Percentiles rank a stretch among this genome's conserved stretches.
Evolutionary conservation across 73 alveolate genomes (phyloP).

Genomic region (Symbiodinium pilosum): DNA sequence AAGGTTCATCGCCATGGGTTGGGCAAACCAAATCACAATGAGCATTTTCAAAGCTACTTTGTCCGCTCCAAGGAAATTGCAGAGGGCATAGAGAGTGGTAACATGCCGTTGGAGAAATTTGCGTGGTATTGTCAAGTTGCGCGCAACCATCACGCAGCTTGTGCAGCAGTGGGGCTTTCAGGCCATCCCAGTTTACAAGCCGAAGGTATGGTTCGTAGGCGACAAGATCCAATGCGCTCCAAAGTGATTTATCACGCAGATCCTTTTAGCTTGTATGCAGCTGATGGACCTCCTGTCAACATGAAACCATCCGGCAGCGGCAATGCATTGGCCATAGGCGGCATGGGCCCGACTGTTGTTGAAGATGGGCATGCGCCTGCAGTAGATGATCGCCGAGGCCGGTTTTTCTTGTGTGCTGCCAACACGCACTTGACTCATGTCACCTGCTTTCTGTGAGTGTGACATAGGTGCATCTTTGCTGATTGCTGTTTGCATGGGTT

Average conservation of each 20-base stretch:
- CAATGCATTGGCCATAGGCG: too few relatives aligned
- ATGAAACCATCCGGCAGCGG: neutral
- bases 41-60: neutral
- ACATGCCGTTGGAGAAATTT: neutral
- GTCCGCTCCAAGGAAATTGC: neutral
- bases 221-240: neutral
- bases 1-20: neutral
- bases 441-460: too few relatives aligned
- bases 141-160: neutral
- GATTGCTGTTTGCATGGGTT: too few relatives aligned
- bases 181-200: neutral
- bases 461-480: too few relatives aligned
- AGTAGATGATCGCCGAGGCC: too few relatives aligned
- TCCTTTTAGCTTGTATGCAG: neutral
- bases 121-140: neutral
- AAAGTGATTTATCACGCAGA: neutral
- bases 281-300: neutral
- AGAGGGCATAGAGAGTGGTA: neutral
- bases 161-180: neutral
- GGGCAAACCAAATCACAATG: neutral
- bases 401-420: too few relatives aligned
- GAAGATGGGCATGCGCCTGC: too few relatives aligned
- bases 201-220: neutral
- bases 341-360: too few relatives aligned
- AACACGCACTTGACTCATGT: too few relatives aligned